phyloP scores from a whole-genome alignment of 139 green algal genomes.

The Coelastrella sp. region DNA sequence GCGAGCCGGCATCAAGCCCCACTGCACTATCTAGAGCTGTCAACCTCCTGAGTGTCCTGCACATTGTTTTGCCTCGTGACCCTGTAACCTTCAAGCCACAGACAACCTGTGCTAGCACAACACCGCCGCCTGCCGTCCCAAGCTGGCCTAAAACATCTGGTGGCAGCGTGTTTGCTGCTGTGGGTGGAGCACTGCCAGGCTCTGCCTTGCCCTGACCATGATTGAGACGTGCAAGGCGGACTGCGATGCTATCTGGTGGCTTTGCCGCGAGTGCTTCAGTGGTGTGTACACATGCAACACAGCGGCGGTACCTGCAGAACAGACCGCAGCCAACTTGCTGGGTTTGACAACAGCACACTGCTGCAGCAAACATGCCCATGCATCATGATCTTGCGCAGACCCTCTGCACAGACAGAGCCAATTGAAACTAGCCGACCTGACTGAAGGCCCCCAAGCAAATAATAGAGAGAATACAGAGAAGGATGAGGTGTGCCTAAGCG shows the following conservation, averaged over 20 bases:
- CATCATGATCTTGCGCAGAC: too few relatives aligned
- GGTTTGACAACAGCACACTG: too few relatives aligned
- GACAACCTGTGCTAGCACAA: slow-evolving; percentile 53
- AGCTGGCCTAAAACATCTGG: background rate
- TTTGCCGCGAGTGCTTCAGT: slow-evolving; percentile 35
- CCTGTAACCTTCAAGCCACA: slow-evolving; percentile 27
- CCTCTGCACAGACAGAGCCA: too few relatives aligned
- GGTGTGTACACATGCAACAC: slow-evolving; percentile 58
- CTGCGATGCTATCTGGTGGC: slow-evolving; percentile 6
- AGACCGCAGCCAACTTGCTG: background rate
- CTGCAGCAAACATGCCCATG: too few relatives aligned
- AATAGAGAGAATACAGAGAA: too few relatives aligned
- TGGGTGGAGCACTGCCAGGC: background rate
- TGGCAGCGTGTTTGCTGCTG: background rate
- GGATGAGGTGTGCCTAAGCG: too few relatives aligned
- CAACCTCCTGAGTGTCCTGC: slow-evolving; percentile 47
- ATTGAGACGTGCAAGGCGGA: slow-evolving; percentile 18
- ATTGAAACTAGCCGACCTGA: too few relatives aligned
- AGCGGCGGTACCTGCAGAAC: slow-evolving; percentile 53
- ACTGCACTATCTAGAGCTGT: slow-evolving; percentile 50
- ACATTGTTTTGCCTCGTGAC: background rate
- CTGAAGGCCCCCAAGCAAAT: too few relatives aligned
- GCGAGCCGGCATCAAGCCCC: slow-evolving; percentile 45
- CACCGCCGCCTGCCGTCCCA: background rate
- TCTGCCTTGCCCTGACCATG: background rate